Base-by-base conservation (phyloP, 768 basidiomycete genomes). In the Coprinopsis strossmayeri region DNA sequence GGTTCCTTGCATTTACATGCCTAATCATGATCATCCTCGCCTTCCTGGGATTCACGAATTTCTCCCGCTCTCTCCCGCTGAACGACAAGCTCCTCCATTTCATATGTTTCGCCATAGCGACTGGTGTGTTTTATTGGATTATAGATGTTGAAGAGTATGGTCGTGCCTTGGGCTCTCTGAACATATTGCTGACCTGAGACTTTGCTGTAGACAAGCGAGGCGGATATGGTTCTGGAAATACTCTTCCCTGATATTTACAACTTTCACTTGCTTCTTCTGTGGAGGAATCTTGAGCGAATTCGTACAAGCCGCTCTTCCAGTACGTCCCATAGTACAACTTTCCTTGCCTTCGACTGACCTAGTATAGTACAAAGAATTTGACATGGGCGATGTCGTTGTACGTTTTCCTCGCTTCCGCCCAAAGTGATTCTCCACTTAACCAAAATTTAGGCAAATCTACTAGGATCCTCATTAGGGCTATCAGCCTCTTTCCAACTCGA, bases 161-260 rank as follows among this genome's bases (percentile, higher is more conserved):
- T n/a, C n/a, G n/a, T n/a, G n/a, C n/a, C n/a, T n/a, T n/a, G n/a
- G n/a, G n/a, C n/a, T n/a, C n/a, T n/a, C n/a, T n/a, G n/a, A n/a
- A n/a, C n/a, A n/a, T n/a, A n/a, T n/a, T n/a, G n/a, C n/a, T n/a
- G n/a, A 38, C 35, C 5, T 7, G 9, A 17, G 35, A 11, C n/a
- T 38, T 11, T 38, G 9, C 5, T 38, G 17, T 41, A 92, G 90
- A 61, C 82, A 82, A 46, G 81, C 83, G 5, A 70, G 89, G 51
- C 73, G 89, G 53, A 76, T 91, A 64, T 92, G 91, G 89, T 84
- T 89, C 56, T 92, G 90, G 90, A 77, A 89, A 24, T 75, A 84
- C 60, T 74, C 80, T 23, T 74, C 78, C 7, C 62, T 89, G 10
- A 79, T 88, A 40, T 75, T 87, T 59, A 88, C 91, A 1, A 62